Evolutionary conservation across 1,284 basidiomycete species (phyloP).

Genomic region (Trametes versicolor): DNA sequence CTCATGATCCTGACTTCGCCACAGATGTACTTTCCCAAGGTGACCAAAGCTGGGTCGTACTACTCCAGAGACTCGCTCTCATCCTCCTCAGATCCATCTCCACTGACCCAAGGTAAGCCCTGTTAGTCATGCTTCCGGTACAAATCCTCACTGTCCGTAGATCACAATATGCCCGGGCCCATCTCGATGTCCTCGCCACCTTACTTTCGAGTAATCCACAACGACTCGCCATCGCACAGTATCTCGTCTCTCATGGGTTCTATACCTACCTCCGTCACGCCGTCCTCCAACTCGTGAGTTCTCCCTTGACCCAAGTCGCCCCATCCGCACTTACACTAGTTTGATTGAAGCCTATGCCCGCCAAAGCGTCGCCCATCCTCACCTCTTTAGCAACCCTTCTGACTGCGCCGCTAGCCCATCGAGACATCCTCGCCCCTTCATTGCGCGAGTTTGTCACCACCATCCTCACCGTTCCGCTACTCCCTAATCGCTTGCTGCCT

Average conservation of each 20-base stretch:
- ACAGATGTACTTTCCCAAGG: constrained; percentile 55
- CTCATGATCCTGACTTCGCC: constrained; percentile 16
- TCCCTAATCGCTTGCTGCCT: constrained; percentile 75
- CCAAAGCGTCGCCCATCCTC: constrained; percentile 49
- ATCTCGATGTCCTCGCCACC: constrained; percentile 53
- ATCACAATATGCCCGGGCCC: constrained; percentile 48
- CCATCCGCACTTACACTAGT: not conserved
- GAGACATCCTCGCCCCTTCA: constrained; percentile 41
- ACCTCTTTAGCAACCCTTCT: constrained; percentile 55
- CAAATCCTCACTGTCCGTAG: constrained; percentile 40
- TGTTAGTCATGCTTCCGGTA: not conserved
- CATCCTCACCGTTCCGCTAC: constrained; percentile 69
- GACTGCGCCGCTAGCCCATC: constrained; percentile 49
- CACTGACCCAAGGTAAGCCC: constrained; percentile 56
- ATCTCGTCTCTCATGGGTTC: constrained; percentile 54
- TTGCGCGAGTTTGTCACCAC: constrained; percentile 51
- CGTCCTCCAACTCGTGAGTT: constrained; percentile 43
- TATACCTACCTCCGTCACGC: constrained; percentile 50
- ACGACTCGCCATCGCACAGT: constrained; percentile 46
- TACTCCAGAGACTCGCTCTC: constrained; percentile 59
- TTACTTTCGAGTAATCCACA: constrained; percentile 46
- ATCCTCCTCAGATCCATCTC: constrained; percentile 64
- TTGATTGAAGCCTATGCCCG: constrained; percentile 50
- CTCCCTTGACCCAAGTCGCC: not conserved
- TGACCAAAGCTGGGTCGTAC: constrained; percentile 62